Evolutionary conservation across 2,329 filamentous ascomycete genomes (phyloP), one percentile per base, ranked within the genome.

Genomic region (Cladorrhinum sp.): DNA sequence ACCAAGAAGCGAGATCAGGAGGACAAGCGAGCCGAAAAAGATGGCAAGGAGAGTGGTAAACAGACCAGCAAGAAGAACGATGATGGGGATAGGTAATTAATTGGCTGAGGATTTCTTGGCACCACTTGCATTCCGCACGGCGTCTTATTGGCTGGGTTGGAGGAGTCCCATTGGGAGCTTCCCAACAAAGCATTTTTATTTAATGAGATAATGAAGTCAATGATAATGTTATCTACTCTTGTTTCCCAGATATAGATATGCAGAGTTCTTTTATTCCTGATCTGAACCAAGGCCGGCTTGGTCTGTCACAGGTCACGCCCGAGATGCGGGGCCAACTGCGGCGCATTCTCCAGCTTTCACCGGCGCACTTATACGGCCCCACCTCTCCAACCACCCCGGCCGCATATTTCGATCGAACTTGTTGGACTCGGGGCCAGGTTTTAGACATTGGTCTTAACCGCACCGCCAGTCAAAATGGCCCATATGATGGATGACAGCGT

Each of bases 1-100:
- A 23, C 18, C 13, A 23, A 41, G 23, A 48, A 57, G 55, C 16
- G 25, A 20, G 22, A 29, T 20, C 29, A 50, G n/a, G 50, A 58
- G 55, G 48, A 58, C 55, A 52, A 41, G n/a, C 27, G 50, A 23
- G 54, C 32, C 22, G 12, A 52, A 38, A 18, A 58, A 32, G 48
- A 55, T 24, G 45, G 38, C 13, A 23, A 52, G 3, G 5, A 9
- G 48, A 55, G 12, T 18, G 55, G 51, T 24, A 50, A 54, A 48
- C 27, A 55, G 54, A 13, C 10, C 2, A 29, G 51, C n/a, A 27
- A 54, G 29, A 41, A 38, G n/a, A 50, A 57, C 18, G 55, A 57
- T 22, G 24, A 55, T 7, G 32, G 20, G 16, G 32, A 36, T 36
- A 8, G 32, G 8, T 36, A 36, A 36, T 36, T 36, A 2, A 16